Evolutionary conservation across 345 rosid genomes (phyloP), one percentile per base, ranked within the genome.

Genomic region (Streptanthus diversifolius): DNA sequence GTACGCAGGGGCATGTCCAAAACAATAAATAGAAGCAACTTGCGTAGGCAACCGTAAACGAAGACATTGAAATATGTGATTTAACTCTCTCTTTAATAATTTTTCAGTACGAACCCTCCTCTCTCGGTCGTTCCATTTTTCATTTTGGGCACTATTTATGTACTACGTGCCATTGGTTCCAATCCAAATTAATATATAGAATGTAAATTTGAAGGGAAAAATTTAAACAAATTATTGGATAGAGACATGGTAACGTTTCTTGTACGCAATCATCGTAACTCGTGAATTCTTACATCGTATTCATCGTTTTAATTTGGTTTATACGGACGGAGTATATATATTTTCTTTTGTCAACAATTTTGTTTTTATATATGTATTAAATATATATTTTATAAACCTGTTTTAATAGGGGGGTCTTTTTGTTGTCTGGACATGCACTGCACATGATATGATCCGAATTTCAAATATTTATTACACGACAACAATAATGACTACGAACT

Each of bases 281-380:
- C 79, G 79, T 69, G 79, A 75, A 68, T 68, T 68, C 70, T 62
- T 59, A 69, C 74, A 43, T 75, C 70, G 79, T 68, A 68, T 68
- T 75, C 74, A 68, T 69, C 79, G 74, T 54, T 75, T 52, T 32
- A 32, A 32, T 68, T 59, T 67, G 37, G 62, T 27, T 66, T 66
- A 12, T 25, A 41, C n/a, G n/a, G n/a, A n/a, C n/a, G n/a, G n/a
- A n/a, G n/a, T 41, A 30, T 57, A 17, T 35, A 17, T 11, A 5
- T 25, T 52, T 52, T 14, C 9, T 27, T 36, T 37, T 57, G 15
- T 57, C 63, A 18, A 10, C 41, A 33, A 57, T 21, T 21, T 57
- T 57, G 43, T 4, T 57, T 36, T 10, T 35, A 18, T 36, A 58
- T 58, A 19, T 32, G 40, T 56, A 29, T 13, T 62, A 8, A 10